These are phyloP conservation scores for Fusarium dimerum DNA, from an alignment of 2,329 filamentous ascomycete species.

Conservation along the genomic window DNA sequence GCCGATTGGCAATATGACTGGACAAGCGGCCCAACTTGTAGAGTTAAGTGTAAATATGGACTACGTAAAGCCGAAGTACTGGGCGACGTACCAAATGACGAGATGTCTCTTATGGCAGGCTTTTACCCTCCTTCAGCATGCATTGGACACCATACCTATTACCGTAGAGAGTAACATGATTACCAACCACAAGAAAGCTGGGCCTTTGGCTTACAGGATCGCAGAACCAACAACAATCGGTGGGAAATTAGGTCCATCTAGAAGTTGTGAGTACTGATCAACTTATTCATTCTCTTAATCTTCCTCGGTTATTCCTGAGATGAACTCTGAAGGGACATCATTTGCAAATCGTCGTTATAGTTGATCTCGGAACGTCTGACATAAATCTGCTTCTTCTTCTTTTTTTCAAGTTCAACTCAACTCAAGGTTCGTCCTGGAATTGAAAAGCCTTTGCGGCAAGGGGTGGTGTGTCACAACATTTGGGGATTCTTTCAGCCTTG, in stretches of 20 bases:
- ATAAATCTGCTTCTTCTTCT: not conserved
- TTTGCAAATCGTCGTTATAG: not conserved
- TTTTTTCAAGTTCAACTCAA: no score
- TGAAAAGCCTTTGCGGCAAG: not conserved
- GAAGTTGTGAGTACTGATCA: not conserved
- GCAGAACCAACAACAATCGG: constrained; percentile 1
- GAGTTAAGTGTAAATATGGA: not conserved
- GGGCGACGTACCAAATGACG: not conserved
- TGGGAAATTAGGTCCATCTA: constrained; percentile 2
- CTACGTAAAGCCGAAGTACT: not conserved
- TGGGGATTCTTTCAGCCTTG: not conserved
- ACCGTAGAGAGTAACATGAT: not conserved
- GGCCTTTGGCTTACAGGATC: not conserved
- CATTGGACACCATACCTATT: not conserved
- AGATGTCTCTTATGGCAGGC: not conserved
- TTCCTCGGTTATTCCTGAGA: not conserved
- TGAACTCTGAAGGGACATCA: constrained; percentile 1
- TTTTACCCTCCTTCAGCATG: not conserved
- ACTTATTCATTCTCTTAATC: not conserved
- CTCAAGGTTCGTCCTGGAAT: not conserved
- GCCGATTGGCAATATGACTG: constrained; percentile 1
- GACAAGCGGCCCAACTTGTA: not conserved
- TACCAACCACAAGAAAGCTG: not conserved
- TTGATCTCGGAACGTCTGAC: not conserved
- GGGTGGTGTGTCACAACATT: not conserved